Base-by-base conservation (phyloP, 176 grass and related monocot genomes). In the Microstegium vimineum region DNA sequence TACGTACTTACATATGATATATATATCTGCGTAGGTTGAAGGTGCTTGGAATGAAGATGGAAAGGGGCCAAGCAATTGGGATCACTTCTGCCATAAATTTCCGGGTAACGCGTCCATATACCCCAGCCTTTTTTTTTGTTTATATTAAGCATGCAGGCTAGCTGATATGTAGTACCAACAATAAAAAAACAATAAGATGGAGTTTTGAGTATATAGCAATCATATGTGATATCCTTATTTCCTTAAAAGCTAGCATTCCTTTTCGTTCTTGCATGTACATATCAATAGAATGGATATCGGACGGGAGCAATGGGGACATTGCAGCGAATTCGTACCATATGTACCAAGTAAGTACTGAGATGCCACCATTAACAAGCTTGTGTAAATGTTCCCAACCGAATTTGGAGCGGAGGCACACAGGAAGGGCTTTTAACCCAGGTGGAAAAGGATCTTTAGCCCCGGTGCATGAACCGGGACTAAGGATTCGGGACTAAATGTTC, bases 61-160 rank as follows among this genome's bases (percentile, higher is more conserved):
- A 10, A 79, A 79, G 76, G 38, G 38, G 10, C 40, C 26, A 66
- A 79, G 76, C 75, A 45, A 5, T 12, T 78, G 75, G 75, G 59
- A 78, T 25, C 75, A 78, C 59, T 78, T 64, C 25, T 79, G 76
- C 41, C 40, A 79, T 17, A 79, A 28, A 0, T 28, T 38, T 57
- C 23, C 25, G 25, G 59, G 59, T 62, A 25, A 60, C 40, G 10
- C 5, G 10, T 42, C 10, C 2, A 41, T 36, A 14, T 14, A 14
- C 2, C 4, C 10, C 0, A 13, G 2, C 42, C 3, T n/a, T n/a
- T 11, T 45, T 14, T 5, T 45, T 59, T 23, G 33, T 47, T 16
- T 59, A 23, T 10, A 10, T 3, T 11, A 27, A 5, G 3, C 15
- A 47, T 0, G 12, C 15, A 35, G 6, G n/a, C n/a, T n/a, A n/a